Evolutionary conservation across 345 rosid species (phyloP).

Genomic region (Camelina sativa): DNA sequence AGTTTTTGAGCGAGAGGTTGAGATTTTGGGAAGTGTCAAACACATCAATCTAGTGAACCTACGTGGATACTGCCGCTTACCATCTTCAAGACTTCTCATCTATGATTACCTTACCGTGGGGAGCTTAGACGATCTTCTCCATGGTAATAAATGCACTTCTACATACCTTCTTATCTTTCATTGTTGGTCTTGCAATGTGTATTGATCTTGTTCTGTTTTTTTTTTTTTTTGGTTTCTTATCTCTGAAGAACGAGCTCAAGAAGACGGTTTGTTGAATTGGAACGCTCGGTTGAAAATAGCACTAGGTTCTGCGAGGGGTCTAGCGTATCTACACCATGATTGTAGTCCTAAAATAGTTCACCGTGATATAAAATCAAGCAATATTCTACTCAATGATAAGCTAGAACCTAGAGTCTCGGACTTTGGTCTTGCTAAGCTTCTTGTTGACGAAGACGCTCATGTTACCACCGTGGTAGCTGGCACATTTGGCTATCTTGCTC

Average conservation of each 20-base stretch:
- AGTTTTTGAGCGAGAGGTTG: constrained; percentile 92
- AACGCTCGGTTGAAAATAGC: constrained; percentile 70
- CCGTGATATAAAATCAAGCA: constrained; percentile 94
- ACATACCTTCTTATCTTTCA: background rate
- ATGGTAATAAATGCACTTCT: constrained; percentile 57
- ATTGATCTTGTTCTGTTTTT: background rate
- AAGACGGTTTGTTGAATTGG: constrained; percentile 66
- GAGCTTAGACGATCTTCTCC: constrained; percentile 88
- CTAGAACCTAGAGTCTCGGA: constrained; percentile 90
- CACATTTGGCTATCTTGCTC: constrained; percentile 96
- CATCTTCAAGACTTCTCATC: constrained; percentile 81
- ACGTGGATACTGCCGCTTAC: constrained; percentile 93
- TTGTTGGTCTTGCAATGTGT: background rate
- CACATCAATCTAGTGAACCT: constrained; percentile 93
- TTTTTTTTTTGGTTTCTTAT: background rate
- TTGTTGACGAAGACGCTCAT: constrained; percentile 89
- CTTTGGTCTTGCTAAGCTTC: constrained; percentile 96
- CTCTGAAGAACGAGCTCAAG: constrained; percentile 42
- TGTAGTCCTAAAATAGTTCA: constrained; percentile 87
- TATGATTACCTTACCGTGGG: constrained; percentile 91
- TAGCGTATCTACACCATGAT: constrained; percentile 91
- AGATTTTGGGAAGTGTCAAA: constrained; percentile 93
- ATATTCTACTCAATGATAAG: constrained; percentile 87
- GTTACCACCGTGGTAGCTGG: constrained; percentile 98
- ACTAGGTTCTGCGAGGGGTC: constrained; percentile 85